Evolutionary conservation across 305 asterid species (phyloP), one percentile per base, ranked within the genome.

Genomic region (Fraxinus ornus): DNA sequence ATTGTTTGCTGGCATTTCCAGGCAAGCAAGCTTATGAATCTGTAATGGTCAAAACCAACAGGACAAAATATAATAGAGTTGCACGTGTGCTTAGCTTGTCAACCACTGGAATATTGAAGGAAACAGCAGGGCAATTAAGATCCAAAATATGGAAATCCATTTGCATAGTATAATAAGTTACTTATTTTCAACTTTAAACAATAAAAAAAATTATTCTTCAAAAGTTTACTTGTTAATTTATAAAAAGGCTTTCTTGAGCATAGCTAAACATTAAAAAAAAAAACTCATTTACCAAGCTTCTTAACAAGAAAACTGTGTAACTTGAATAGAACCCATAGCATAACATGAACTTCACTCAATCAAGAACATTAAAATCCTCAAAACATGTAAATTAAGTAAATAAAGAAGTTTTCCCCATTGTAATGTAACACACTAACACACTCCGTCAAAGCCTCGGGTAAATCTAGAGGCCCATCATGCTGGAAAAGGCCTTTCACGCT

Each of bases 401-500:
- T 60, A 60, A 60, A 60, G 68, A 17, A 57, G 26, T 24, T 5
- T 19, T 60, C 30, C 4, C 30, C 71, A 60, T 60, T 60, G 30
- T 22, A 60, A 60, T 21, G 71, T 21, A 2, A 60, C 21, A 49
- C 60, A 49, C 7, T 3, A 44, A 78, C 82, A 78, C 84, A 72
- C 83, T 88, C 92, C 89, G 93, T 91, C 97, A 85, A 91, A 92
- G 97, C 97, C 92, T 85, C 91, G 12, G 81, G 84, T 82, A 81
- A 78, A 81, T 80, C 84, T 49, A 84, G 89, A 90, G 90, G 93
- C 95, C 92, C 91, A 86, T 92, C 97, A 92, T 80, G 85, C 97
- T 90, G 92, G 86, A 78, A 79, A 79, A 26, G 35, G 15, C 89
- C 82, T 80, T 81, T 83, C 85, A 33, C 10, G 3, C 57, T 93